Base-by-base conservation (phyloP, 108 stramenopile species). In the Nitzschia sp. region DNA sequence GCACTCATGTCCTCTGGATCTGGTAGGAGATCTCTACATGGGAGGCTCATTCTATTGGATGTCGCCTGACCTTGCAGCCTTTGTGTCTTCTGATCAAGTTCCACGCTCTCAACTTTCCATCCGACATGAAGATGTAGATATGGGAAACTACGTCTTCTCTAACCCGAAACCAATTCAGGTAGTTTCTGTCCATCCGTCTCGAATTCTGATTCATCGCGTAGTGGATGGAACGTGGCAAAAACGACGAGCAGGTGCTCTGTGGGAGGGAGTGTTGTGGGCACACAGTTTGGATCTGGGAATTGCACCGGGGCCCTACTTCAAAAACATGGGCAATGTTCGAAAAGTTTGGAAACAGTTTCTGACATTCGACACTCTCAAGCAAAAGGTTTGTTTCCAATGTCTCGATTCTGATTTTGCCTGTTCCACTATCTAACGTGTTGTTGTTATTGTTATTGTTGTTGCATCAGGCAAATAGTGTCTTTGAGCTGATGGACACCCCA, bases 1-100 rank as follows among this genome's bases (percentile, higher is more conserved):
- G 21, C 69, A 70, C 40, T 2, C 48, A 22, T 70, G 69, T 51
- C 69, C 69, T 6, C 51, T 70, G 7, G 57, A 51, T n/a, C 41
- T 73, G 17, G 63, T 67, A n/a, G 73, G 66, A 24, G 43, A 24
- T 25, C 34, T 52, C 15, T 76, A 69, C 42, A 64, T 63, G 53
- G 48, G 54, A 48, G 75, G 75, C 7, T 54, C 70, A 53, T 67
- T 74, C 7, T 66, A 74, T 55, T 74, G 70, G 21, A 56, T 67
- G 51, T 67, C 66, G 6, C 19, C 55, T 1, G 73, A 74, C 61
- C 25, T 74, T 17, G 73, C 73, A 67, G 43, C 29, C 22, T 74
- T 55, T 54, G 61, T 74, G 42, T n/a, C 63, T 1, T 60, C 59
- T 10, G 17, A 14, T 40, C 41, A 26, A 14, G 12, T 14, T n/a